Evolutionary conservation across 306 rosid genomes (phyloP).

Genomic region (Aeschynomene evenia): DNA sequence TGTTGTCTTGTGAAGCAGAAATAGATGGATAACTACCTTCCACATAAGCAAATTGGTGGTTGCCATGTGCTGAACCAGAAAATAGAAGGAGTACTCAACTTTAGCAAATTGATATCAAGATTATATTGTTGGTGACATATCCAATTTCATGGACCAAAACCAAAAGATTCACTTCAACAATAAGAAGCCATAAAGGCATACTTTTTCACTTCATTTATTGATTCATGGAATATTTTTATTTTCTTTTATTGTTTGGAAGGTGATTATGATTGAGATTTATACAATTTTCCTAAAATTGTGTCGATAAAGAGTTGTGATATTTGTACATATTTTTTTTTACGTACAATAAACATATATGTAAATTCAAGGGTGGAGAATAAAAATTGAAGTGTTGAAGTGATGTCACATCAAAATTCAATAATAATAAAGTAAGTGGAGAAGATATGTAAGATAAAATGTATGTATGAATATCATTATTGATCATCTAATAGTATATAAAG

Average conservation of each 20-base stretch:
- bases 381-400: no score
- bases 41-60: slow-evolving; percentile 27
- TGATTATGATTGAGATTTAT: neutral
- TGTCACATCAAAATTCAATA: no score
- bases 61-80: slow-evolving; percentile 23
- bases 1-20: neutral
- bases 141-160: slow-evolving; percentile 20
- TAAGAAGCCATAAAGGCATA: slow-evolving; percentile 13
- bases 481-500: no score
- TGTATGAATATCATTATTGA: no score
- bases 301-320: no score
- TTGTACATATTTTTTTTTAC: no score
- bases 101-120: slow-evolving; percentile 13
- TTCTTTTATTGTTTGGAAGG: neutral
- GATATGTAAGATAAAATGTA: no score
- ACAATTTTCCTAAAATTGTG: neutral
- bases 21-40: slow-evolving; percentile 31
- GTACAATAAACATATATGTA: no score
- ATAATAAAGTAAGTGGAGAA: no score
- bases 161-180: slow-evolving; percentile 9
- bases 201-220: neutral
- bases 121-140: neutral
- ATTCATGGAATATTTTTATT: neutral
- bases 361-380: no score
- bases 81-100: slow-evolving; percentile 25